phyloP scores from a whole-genome alignment of 2,329 filamentous ascomycete species.

The Immersiporthe knoxdaviesiana region DNA sequence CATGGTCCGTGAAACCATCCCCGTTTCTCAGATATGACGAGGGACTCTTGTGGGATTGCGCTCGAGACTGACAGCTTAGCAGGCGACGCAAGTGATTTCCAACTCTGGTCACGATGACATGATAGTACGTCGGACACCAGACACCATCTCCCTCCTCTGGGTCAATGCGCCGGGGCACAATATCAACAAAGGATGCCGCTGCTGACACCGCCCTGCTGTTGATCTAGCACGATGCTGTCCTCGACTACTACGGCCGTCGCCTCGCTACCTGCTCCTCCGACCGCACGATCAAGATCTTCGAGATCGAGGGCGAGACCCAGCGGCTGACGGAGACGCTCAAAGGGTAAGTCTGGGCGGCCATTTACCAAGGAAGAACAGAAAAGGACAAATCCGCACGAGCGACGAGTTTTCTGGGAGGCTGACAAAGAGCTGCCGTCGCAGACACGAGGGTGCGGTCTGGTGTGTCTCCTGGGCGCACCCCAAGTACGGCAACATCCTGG shows the following conservation, averaged over 20 bases:
- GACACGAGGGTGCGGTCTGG: conserved; percentile 97
- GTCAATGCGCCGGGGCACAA: conserved; percentile 21
- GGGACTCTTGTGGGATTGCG: conserved; percentile 16
- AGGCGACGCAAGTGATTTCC: conserved; percentile 72
- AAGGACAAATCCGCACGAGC: too few species aligned
- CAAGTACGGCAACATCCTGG: conserved; percentile 97
- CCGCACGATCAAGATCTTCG: conserved; percentile 99
- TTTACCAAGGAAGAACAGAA: neutral
- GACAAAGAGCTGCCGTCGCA: conserved; percentile 42
- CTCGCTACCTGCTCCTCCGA: conserved; percentile 97
- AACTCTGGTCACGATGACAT: conserved; percentile 97
- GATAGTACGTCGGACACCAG: conserved; percentile 74
- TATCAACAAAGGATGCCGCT: neutral
- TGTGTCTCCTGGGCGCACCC: conserved; percentile 97
- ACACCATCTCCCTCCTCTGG: neutral
- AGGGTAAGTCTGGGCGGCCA: conserved; percentile 63
- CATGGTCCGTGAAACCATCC: conserved; percentile 26
- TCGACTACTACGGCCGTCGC: conserved; percentile 97
- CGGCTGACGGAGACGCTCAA: conserved; percentile 90
- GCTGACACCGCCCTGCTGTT: conserved; percentile 27
- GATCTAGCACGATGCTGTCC: conserved; percentile 87
- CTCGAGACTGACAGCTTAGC: conserved; percentile 18
- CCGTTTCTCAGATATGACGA: conserved; percentile 1
- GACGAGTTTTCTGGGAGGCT: too few species aligned
- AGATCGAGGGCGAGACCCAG: conserved; percentile 92